Base-by-base conservation (phyloP, 1,139 yeast genomes). In the Sugiyamaella japonica region DNA sequence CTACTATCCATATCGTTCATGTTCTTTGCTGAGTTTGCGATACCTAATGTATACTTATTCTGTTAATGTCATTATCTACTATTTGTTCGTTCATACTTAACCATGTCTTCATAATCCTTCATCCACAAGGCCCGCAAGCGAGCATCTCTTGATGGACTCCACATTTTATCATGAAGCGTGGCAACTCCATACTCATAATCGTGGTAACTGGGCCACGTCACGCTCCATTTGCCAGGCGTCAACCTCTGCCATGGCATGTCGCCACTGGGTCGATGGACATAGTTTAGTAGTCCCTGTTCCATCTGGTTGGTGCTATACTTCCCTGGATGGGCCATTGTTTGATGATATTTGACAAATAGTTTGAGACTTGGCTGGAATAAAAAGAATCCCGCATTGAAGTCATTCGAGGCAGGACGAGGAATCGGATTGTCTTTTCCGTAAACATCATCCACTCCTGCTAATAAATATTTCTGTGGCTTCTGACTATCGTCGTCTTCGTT, bases 231-330 rank as follows among this genome's bases (percentile, higher is more conserved):
- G 12, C 57, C 58, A 28, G 58, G 59, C 7, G 37, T 28, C 34
- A 56, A 37, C 29, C 59, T 32, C 16, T 47, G 42, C 53, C 55
- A 54, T 1, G 59, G 59, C 57, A 56, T 39, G 12, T 53, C 20
- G 9, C 59, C 59, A 9, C 43, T 37, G 10, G 16, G 31, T 13
- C 59, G 34, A 34, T 56, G 57, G 1, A 53, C 56, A 44, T 56
- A 56, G 39, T 56, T 56, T 13, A 56, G 32, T 25, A 56, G 50
- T 2, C 55, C 57, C 37, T 56, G 59, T 37, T 56, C 59, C 58
- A 56, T 54, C 13, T 46, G 48, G 13, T 31, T 39, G 32, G 37
- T 38, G 20, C 41, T 40, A 28, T 43, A 56, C 20, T 40, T 10
- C n/a, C 38, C 53, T n/a, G 55, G 34, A 32, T 39, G 45, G n/a